phyloP scores from a whole-genome alignment of 176 grass and related monocot genomes.

The Phoenix dactylifera region DNA sequence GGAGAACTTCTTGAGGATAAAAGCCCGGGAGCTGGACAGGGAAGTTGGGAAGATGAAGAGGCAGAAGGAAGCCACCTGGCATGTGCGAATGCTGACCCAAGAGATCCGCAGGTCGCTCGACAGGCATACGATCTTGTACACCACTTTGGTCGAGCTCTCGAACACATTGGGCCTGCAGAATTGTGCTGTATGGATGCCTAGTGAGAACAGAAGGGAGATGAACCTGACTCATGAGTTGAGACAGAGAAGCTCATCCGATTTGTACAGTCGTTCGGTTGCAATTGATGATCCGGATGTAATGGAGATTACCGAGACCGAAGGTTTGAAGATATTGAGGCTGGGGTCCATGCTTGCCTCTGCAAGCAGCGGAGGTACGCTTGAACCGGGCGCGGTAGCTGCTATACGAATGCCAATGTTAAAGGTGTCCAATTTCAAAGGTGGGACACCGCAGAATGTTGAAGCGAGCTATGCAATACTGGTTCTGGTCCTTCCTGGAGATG shows the following conservation, averaged over 20 bases:
- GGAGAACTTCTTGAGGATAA: conserved; percentile 73
- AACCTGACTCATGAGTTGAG: conserved; percentile 61
- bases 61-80: conserved; percentile 85
- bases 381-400: conserved; percentile 5
- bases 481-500: conserved; percentile 13
- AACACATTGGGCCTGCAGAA: conserved; percentile 67
- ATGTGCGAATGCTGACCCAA: conserved; percentile 88
- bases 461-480: conserved; percentile 14
- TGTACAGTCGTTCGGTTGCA: conserved; percentile 19
- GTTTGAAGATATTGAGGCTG: conserved; percentile 43
- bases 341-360: conserved; percentile 44
- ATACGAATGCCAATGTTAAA: conserved; percentile 18
- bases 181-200: conserved; percentile 93
- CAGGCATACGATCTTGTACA: conserved; percentile 81
- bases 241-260: conserved; percentile 11
- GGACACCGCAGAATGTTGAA: conserved; percentile 9
- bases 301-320: conserved; percentile 38
- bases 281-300: conserved; percentile 44
- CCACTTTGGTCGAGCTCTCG: conserved; percentile 91
- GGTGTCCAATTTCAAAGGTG: conserved; percentile 14
- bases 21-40: conserved; percentile 75
- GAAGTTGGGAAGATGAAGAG: conserved; percentile 77
- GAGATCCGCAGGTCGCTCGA: conserved; percentile 89
- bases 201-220: conserved; percentile 30
- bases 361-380: conserved; percentile 29